Percentiles rank a stretch among this genome's conserved stretches.
Conservation (phyloP, 345 rosid genomes). For the Aquilaria malaccensis region DNA sequence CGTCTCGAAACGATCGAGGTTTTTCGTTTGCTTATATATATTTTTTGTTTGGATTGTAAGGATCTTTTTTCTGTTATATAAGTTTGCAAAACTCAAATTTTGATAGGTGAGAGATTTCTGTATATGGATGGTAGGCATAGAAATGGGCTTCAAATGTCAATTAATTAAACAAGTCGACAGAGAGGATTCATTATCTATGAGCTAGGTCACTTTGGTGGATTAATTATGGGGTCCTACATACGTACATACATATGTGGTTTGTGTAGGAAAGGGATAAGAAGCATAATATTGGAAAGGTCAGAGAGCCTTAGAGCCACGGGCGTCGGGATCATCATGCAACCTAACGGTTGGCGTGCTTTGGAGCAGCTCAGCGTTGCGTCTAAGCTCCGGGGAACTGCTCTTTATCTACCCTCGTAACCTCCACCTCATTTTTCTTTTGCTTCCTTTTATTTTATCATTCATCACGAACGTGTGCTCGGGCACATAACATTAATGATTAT, state of each 20-base stretch:
- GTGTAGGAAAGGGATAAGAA: slow-evolving; percentile 54
- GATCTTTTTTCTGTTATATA: not conserved
- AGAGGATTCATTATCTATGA: too few relatives aligned
- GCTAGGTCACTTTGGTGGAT: too few relatives aligned
- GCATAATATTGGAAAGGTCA: slow-evolving; percentile 48
- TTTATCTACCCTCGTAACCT: slow-evolving; percentile 11
- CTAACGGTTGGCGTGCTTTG: slow-evolving; percentile 67
- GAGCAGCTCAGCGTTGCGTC: slow-evolving; percentile 44
- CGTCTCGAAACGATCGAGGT: too few relatives aligned
- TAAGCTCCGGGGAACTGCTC: slow-evolving; percentile 30
- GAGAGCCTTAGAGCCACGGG: slow-evolving; percentile 35
- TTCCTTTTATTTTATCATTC: not conserved
- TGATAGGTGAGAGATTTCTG: too few relatives aligned
- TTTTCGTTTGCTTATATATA: too few relatives aligned
- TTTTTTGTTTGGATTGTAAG: too few relatives aligned
- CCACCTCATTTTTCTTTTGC: not conserved
- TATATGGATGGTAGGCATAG: too few relatives aligned
- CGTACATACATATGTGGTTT: not conserved
- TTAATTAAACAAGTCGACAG: too few relatives aligned
- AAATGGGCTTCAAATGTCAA: too few relatives aligned
- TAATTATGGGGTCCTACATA: too few relatives aligned
- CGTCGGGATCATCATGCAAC: slow-evolving; percentile 35
- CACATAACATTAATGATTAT: too few relatives aligned
- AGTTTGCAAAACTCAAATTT: too few relatives aligned
- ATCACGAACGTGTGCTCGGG: not conserved